These are phyloP conservation scores for Apiotrichum sp. DNA, from an alignment of 1,284 basidiomycete genomes.

Conservation along the genomic window DNA sequence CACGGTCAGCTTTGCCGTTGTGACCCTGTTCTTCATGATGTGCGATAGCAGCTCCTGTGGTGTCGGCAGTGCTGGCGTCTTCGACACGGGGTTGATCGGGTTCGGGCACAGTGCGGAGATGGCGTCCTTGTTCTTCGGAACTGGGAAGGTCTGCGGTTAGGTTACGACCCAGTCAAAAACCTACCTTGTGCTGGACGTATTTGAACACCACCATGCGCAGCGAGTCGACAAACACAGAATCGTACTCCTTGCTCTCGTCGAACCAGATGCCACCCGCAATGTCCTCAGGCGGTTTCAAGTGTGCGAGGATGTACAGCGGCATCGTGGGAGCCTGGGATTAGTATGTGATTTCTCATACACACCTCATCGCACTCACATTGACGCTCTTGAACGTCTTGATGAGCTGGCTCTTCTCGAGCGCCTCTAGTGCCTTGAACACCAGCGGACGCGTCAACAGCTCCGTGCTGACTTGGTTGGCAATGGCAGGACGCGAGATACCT, in stretches of 20 bases:
- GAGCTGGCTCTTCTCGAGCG: constrained; percentile 34
- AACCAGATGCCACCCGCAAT: constrained; percentile 46
- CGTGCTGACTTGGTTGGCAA: constrained; percentile 26
- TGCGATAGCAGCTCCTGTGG: constrained; percentile 31
- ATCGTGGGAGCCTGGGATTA: constrained; percentile 38
- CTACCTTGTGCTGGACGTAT: constrained; percentile 31
- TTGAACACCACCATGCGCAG: constrained; percentile 30
- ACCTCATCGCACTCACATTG: constrained; percentile 33
- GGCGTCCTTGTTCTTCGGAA: constrained; percentile 16
- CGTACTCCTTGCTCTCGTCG: constrained; percentile 42
- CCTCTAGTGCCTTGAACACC: constrained; percentile 34
- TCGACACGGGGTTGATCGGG: constrained; percentile 30
- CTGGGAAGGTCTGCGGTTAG: constrained; percentile 29
- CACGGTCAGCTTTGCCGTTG: constrained; percentile 29
- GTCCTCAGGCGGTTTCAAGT: constrained; percentile 41
- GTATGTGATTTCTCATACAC: neutral
- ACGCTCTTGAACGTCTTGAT: constrained; percentile 45
- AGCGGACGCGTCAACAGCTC: constrained; percentile 29
- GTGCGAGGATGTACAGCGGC: constrained; percentile 34
- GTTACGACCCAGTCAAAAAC: constrained; percentile 9
- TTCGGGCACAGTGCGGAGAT: constrained; percentile 20
- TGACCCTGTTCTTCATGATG: constrained; percentile 29
- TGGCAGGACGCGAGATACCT: constrained; percentile 22
- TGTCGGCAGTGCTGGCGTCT: constrained; percentile 28
- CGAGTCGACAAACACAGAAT: constrained; percentile 36